Evolutionary conservation across 345 rosid species (phyloP).

Genomic region (Linum lewisii): DNA sequence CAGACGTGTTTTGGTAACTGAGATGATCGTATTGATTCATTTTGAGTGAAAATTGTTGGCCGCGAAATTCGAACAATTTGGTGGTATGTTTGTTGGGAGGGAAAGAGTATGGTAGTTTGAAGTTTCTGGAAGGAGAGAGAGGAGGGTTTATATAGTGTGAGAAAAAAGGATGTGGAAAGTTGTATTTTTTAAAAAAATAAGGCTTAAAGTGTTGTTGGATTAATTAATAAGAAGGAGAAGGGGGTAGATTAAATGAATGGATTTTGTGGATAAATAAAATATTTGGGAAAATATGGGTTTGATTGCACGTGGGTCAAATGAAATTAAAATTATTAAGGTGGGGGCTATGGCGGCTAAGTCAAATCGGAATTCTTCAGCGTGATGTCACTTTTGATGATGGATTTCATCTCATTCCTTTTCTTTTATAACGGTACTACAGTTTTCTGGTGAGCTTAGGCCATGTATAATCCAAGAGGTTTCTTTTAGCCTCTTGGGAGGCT

Average conservation of each 20-base stretch:
- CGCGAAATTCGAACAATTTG: not conserved
- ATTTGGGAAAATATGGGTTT: conserved; percentile 21
- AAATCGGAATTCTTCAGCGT: not conserved
- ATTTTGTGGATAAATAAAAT: conserved; percentile 3
- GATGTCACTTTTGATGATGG: conserved; percentile 19
- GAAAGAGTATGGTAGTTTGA: not conserved
- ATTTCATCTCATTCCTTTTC: not conserved
- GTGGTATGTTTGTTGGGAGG: not conserved
- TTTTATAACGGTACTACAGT: too few relatives aligned
- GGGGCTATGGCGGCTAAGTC: conserved; percentile 32
- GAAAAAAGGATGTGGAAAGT: conserved; percentile 7
- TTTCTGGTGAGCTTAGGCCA: too few relatives aligned
- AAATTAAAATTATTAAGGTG: not conserved
- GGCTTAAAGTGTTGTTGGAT: conserved; percentile 8
- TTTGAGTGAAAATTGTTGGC: not conserved
- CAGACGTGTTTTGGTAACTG: not conserved
- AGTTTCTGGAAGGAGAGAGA: not conserved
- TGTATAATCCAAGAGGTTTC: too few relatives aligned
- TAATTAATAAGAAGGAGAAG: conserved; percentile 1
- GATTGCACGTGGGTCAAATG: conserved; percentile 50
- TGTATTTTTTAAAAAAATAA: conserved; percentile 13
- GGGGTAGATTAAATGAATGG: not conserved
- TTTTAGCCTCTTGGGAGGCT: too few relatives aligned
- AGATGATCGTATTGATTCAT: not conserved
- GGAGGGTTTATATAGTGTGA: not conserved